A percentile compares a stretch with the other conserved stretches of the same genome.
These are phyloP conservation scores for Fomitiporia mediterranea DNA, from an alignment of 1,284 basidiomycete genomes.

Conservation along the genomic window DNA sequence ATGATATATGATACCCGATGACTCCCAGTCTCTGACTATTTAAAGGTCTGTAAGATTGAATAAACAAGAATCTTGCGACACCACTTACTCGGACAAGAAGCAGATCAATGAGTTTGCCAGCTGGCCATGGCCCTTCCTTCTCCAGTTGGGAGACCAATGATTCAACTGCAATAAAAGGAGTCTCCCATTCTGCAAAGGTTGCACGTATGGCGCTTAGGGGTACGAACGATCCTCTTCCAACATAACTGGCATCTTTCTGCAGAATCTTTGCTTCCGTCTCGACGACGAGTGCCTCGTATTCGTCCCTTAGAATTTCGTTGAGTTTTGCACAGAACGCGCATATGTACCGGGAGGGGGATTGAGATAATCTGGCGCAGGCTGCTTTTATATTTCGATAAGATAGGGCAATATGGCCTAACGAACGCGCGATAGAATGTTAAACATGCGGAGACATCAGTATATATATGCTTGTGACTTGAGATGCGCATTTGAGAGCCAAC, in stretches of 20 bases:
- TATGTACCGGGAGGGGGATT: conserved; percentile 68
- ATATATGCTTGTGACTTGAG: too few relatives aligned
- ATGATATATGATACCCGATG: conserved; percentile 69
- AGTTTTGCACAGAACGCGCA: conserved; percentile 72
- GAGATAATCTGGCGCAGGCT: conserved; percentile 46
- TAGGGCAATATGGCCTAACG: conserved; percentile 47
- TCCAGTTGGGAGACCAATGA: conserved; percentile 60
- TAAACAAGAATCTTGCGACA: too few relatives aligned
- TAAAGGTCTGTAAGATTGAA: neutral
- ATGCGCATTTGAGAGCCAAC: conserved; percentile 23
- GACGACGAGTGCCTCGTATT: conserved; percentile 78
- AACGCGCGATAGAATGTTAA: neutral
- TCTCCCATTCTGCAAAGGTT: conserved; percentile 80
- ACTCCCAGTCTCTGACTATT: conserved; percentile 62
- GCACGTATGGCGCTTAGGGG: conserved; percentile 78
- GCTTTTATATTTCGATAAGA: conserved; percentile 68
- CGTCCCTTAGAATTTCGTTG: conserved; percentile 64
- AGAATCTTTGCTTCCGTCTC: conserved; percentile 78
- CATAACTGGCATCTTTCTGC: conserved; percentile 61
- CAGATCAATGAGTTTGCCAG: conserved; percentile 75
- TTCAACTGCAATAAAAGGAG: conserved; percentile 67
- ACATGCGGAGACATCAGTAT: neutral
- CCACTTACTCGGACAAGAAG: conserved; percentile 44
- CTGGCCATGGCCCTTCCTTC: conserved; percentile 51
- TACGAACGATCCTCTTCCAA: conserved; percentile 72